Evolutionary conservation across 2,329 filamentous ascomycete genomes (phyloP), one percentile per base, ranked within the genome.

Genomic region (Zasmidium citrigriseum): DNA sequence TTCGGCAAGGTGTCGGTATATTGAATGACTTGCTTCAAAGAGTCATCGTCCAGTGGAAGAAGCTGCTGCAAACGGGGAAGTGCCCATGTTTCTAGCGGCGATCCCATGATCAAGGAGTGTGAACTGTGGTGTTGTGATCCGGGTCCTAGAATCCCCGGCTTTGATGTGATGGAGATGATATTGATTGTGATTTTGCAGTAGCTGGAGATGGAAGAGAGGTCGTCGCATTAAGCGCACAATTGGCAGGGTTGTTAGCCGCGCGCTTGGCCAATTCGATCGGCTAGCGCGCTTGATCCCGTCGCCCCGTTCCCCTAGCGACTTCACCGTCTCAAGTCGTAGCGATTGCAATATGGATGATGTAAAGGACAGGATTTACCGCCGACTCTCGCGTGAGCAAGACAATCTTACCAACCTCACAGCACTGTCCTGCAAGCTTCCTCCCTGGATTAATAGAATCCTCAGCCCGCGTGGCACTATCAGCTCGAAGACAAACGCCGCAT

Each of bases 11-110:
- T 89, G 34, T 85, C 80, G 2, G 90, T 87, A 73, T 97, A 97
- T 49, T 90, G 86, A 64, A 98, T 81, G 46, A 97, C 84, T 71
- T 98, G 91, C 70, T 87, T 85, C 27, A 98, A 80, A 44, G 93
- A 92, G 12, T 90, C 87, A 34, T 96, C 87, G 34, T 96, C 92
- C 11, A 98, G 81, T 7, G 92, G 91, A 1, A 99, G 82, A 16
- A 99, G 82, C 70, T 86, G 86, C 22, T 88, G 86, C 7, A 99
- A 84, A 71, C 92, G 90, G 50, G 88, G 81, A 44, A 87, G 68
- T 24, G 86, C 86, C 86, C 86, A 88, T 12, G 64, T 54, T 22
- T 70, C 61, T 22, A 74, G 55, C 23, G 68, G 55, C 27, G 54
- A 50, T 21, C 29, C 29, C 48, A 51, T 24, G 51, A 62, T 41